Base-by-base conservation (phyloP, 2,329 filamentous ascomycete species). In the Exutisphaerella laricina region DNA sequence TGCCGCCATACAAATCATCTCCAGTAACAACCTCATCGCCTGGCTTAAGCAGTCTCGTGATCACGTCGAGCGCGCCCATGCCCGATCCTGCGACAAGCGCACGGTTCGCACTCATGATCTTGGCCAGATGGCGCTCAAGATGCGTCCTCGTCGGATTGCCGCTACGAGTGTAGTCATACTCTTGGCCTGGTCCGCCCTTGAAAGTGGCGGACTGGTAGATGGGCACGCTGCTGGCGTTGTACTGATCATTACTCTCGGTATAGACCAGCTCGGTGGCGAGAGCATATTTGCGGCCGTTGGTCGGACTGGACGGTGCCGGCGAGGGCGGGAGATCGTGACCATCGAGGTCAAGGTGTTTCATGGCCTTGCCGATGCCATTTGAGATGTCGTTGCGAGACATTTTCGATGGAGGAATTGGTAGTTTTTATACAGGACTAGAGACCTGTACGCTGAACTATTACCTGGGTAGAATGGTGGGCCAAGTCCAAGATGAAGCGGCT, bases 181-280 rank as follows among this genome's bases (percentile, higher is more conserved):
- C 89, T 61, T 79, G 73, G 55, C 80, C 85, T 47, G 87, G 88
- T 8, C 61, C 61, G 25, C 97, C 92, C 71, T 98, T 98, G 75
- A 98, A 98, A 26, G 92, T 98, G 36, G 92, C 94, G 36, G 88
- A 94, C 77, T 83, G 92, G 68, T 98, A 98, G 62, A 98, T 97
- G 41, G 92, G 92, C 58, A 94, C 84, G 66, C 89, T 97, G 57
- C 88, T 95, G 45, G 92, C 80, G 62, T 94, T 94, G 73, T 97
- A 96, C 71, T 98, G 92, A 67, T 98, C 92, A 68, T 84, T 92
- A 64, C 84, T 82, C 58, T 98, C 92, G 39, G 90, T 97, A 67
- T 90, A 97, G 48, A 98, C 92, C 50, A 98, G 74, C 70, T 98
- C 92, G 4, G 92, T 98, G 45, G 90, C 90, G 48, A 98, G 79